A percentile compares a stretch with the other conserved stretches of the same genome.
Conservation (phyloP, 1,139 yeast genomes). For the Lodderomyces pseudojiufengensis region DNA sequence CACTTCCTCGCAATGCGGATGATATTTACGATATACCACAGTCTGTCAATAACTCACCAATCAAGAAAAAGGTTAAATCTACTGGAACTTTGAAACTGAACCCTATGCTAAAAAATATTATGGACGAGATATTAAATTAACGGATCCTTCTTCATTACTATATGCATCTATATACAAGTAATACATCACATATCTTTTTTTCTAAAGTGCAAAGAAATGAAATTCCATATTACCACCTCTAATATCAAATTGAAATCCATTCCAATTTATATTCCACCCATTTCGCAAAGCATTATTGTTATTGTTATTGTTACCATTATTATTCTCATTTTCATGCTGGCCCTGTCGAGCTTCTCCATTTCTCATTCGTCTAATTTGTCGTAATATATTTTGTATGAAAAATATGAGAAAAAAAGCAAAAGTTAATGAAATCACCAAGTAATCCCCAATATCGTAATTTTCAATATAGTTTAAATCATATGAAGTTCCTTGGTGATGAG, state of each 20-base stretch:
- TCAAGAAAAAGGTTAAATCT: constrained; percentile 2
- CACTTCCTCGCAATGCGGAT: constrained; percentile 46
- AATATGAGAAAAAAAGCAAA: constrained; percentile 27
- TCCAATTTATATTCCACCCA: constrained; percentile 11
- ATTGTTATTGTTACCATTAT: constrained; percentile 3
- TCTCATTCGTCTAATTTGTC: constrained; percentile 27
- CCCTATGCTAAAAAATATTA: constrained; percentile 24
- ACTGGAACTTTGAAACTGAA: constrained; percentile 16
- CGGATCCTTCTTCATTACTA: too few relatives aligned
- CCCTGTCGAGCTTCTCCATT: constrained; percentile 6
- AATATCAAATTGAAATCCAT: constrained; percentile 15
- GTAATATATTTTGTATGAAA: constrained; percentile 27
- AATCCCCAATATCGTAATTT: constrained; percentile 32
- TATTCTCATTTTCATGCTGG: constrained; percentile 8
- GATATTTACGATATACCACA: constrained; percentile 26
- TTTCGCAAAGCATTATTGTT: constrained; percentile 5
- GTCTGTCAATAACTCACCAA: constrained; percentile 7
- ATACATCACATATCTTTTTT: too few relatives aligned
- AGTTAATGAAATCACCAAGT: constrained; percentile 30
- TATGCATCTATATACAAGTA: too few relatives aligned
- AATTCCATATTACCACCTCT: constrained; percentile 35
- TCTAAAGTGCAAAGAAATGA: constrained; percentile 36
- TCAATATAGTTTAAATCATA: constrained; percentile 16
- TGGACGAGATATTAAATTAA: constrained; percentile 15
- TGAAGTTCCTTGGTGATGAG: constrained; percentile 35